Base-by-base conservation (phyloP, 1,284 basidiomycete species). In the Exobasidium cylindrosporum region DNA sequence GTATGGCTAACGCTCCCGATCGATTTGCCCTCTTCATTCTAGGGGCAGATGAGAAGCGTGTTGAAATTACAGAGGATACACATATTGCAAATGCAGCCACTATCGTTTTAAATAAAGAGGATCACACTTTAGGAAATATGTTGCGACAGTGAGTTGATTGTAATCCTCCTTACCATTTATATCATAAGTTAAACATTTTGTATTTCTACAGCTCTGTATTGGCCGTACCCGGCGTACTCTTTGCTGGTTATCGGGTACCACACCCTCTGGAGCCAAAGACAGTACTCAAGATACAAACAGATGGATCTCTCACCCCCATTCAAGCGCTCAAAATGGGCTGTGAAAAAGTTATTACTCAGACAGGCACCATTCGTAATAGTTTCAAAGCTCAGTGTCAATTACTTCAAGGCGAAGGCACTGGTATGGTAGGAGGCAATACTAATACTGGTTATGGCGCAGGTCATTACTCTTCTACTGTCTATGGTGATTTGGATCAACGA, bases 51-150 rank as follows among this genome's bases (percentile, higher is more conserved):
- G 94, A 98, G 83, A 89, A 89, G 83, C 84, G 93, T 54, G 87
- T 97, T 63, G 90, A 93, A 76, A 85, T 97, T 59, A 87, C 87
- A 11, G 94, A 97, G 82, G 95, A 98, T 82, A 94, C 92, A 53
- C 96, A 95, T 82, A 91, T 98, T 63, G 92, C 94, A 1, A 97
- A 97, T 77, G 93, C 95, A 0, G 93, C 93, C 14, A 96, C 93
- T 0, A 86, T 98, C 69, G 90, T 91, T 72, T 85, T 98, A 71
- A 86, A 92, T 69, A 97, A 97, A 83, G 93, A 97, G 80, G 96
- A 98, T 79, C 96, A 98, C 77, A 98, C 96, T 0, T 83, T 98
- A 7, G 95, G 88, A 4, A 96, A 96, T 82, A 91, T 98, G 90
- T 84, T 98, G 21, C 87, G 96, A 73, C 87, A 91, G 91, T 95